Conservation (phyloP, 106 monocot genomes). For the Hemerocallis citrina region DNA sequence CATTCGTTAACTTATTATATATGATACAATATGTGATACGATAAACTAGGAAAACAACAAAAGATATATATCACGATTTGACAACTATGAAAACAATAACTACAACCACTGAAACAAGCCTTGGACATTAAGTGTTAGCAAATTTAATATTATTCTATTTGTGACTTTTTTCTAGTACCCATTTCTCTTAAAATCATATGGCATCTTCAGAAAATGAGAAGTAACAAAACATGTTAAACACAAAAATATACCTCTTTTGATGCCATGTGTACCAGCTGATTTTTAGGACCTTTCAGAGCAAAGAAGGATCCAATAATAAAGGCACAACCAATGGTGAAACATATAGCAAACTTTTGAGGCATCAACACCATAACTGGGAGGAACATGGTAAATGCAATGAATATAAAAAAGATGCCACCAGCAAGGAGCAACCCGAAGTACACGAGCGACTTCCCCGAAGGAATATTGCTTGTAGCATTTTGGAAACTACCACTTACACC, state of each 20-base stretch:
- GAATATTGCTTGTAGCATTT: constrained; percentile 72
- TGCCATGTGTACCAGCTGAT: constrained; percentile 85
- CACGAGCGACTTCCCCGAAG: constrained; percentile 90
- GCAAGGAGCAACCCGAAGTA: constrained; percentile 90
- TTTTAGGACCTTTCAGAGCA: constrained; percentile 89
- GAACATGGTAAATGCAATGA: constrained; percentile 86
- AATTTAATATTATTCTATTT: too few relatives aligned
- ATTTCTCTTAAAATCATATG: too few relatives aligned
- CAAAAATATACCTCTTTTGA: constrained; percentile 73
- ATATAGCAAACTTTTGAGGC: constrained; percentile 98
- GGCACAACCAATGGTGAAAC: constrained; percentile 88
- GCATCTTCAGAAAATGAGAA: too few relatives aligned
- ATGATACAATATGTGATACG: too few relatives aligned
- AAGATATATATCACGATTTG: too few relatives aligned
- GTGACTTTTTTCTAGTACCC: too few relatives aligned
- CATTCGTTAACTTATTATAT: too few relatives aligned
- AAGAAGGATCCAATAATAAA: constrained; percentile 96
- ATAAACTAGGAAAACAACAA: too few relatives aligned
- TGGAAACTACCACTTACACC: constrained; percentile 82
- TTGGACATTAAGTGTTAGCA: too few relatives aligned
- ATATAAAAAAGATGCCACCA: constrained; percentile 77
- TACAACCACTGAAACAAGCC: too few relatives aligned
- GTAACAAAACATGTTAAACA: too few relatives aligned
- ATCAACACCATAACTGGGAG: constrained; percentile 95
- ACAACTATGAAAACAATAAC: too few relatives aligned